phyloP scores from a whole-genome alignment of 2,329 filamentous ascomycete species.

The Uncinocarpus reesii region DNA sequence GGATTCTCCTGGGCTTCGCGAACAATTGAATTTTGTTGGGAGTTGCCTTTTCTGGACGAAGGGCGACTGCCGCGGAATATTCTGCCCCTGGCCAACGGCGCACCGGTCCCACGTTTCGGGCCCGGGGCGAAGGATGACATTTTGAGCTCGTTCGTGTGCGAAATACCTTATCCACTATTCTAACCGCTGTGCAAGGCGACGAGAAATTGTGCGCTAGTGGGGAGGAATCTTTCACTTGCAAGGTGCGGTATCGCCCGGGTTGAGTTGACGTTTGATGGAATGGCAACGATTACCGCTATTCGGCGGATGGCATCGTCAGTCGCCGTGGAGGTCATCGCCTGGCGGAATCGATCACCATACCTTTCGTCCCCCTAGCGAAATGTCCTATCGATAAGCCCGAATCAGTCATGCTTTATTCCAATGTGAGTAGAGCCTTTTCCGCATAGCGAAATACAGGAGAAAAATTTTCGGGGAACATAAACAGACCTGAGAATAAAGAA shows the following conservation, averaged over 20 bases:
- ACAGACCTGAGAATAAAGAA: background rate
- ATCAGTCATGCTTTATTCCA: background rate
- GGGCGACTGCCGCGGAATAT: constrained; percentile 2
- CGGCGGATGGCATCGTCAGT: background rate
- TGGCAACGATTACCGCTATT: background rate
- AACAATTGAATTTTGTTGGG: background rate
- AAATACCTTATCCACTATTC: background rate
- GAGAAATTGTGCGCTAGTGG: too few relatives aligned
- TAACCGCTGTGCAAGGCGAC: too few relatives aligned
- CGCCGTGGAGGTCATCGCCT: background rate
- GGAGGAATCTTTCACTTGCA: too few relatives aligned
- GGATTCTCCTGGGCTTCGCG: background rate
- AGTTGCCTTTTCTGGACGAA: constrained; percentile 1
- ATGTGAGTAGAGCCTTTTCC: too few relatives aligned
- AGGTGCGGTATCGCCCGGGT: too few relatives aligned
- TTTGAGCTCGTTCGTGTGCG: background rate
- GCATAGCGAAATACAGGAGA: too few relatives aligned
- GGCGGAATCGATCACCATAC: background rate
- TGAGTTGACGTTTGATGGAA: background rate
- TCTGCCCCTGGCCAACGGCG: constrained; percentile 8
- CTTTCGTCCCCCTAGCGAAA: constrained; percentile 2
- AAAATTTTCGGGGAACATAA: too few relatives aligned
- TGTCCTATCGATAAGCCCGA: background rate
- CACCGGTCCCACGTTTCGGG: constrained; percentile 10
- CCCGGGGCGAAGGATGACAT: constrained; percentile 4